A percentile compares a stretch with the other conserved stretches of the same genome.
These are phyloP conservation scores for Datura wrightii DNA, from an alignment of 257 asterid species.

Conservation along the genomic window DNA sequence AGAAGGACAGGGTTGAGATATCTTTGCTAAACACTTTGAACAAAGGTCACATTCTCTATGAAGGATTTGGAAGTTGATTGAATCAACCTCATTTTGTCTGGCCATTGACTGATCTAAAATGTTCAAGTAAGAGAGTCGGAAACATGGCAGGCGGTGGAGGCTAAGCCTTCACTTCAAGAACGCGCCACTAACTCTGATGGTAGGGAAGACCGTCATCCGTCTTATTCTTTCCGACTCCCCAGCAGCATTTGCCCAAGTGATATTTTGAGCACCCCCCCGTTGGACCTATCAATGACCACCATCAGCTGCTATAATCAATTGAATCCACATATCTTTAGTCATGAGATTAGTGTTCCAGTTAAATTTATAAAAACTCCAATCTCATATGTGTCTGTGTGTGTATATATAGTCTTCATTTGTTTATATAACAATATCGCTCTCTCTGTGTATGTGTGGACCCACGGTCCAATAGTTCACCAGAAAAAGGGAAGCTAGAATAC, in stretches of 20 bases:
- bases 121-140: background rate
- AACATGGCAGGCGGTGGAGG: background rate
- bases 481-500: background rate
- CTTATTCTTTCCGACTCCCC: background rate
- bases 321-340: background rate
- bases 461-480: background rate
- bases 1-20: background rate
- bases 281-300: constrained; percentile 11
- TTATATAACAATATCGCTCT: background rate
- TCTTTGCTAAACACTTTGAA: background rate
- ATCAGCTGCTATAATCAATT: constrained; percentile 10
- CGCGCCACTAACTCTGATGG: constrained; percentile 11
- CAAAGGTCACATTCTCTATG: background rate
- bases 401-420: background rate
- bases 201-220: background rate
- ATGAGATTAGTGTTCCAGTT: background rate
- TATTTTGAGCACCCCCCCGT: background rate
- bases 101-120: background rate
- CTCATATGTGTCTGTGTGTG: constrained; percentile 2
- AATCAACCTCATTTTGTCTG: background rate
- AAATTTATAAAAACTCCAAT: background rate
- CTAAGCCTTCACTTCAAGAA: constrained; percentile 18
- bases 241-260: background rate
- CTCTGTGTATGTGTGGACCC: background rate
- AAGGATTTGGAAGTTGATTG: constrained; percentile 22